Conservation (phyloP, 148 eudicot genomes). For the Silene conica region DNA sequence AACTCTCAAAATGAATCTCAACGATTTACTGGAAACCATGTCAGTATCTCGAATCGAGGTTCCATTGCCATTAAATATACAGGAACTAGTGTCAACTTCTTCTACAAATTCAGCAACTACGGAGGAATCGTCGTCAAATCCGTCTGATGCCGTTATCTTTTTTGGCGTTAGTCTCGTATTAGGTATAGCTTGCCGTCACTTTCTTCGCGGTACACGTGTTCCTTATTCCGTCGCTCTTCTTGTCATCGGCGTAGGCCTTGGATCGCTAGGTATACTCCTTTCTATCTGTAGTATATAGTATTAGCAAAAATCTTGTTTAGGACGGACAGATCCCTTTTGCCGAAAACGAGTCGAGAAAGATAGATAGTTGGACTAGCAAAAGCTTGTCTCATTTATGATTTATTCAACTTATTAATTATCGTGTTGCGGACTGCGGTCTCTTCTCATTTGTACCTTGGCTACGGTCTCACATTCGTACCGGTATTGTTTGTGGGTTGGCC, state of each 20-base stretch:
- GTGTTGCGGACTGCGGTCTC: no score
- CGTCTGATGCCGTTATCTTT: slow-evolving; percentile 77
- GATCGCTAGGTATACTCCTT: slow-evolving; percentile 52
- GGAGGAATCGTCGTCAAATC: slow-evolving; percentile 32
- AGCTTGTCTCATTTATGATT: no score
- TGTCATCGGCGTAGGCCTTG: slow-evolving; percentile 69
- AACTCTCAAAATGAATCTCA: no score
- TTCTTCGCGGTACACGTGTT: slow-evolving; percentile 74
- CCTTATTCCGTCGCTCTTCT: slow-evolving; percentile 91
- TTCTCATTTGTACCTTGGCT: no score
- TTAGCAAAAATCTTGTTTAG: no score
- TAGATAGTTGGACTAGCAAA: no score
- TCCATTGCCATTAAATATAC: slow-evolving; percentile 25
- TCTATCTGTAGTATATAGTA: not conserved
- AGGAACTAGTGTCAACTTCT: slow-evolving; percentile 17
- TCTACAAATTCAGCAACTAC: not conserved
- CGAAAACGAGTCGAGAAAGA: no score
- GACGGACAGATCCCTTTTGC: no score
- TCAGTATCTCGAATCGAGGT: slow-evolving; percentile 25
- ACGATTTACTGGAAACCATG: slow-evolving; percentile 18
- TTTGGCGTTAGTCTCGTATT: slow-evolving; percentile 61
- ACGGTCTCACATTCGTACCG: no score
- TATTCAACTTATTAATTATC: no score
- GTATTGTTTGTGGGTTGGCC: no score
- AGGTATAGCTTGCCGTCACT: slow-evolving; percentile 77